Percentiles rank a stretch among this genome's conserved stretches.
Conservation (phyloP, 208 protist genomes). For the Herpetomonas tarakana region DNA sequence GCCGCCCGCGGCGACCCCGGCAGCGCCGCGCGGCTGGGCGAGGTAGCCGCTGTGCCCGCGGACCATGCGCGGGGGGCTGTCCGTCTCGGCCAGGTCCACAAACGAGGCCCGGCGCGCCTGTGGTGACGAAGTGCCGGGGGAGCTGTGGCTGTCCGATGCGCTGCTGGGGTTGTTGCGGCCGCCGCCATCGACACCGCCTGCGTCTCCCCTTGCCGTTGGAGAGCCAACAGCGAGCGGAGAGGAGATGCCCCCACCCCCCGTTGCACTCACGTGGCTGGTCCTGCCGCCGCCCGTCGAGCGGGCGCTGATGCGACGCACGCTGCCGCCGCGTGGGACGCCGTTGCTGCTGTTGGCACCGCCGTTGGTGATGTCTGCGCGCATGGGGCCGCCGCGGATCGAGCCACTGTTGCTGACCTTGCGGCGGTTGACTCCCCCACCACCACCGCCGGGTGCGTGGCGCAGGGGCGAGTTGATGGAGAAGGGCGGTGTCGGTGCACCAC, state of each 20-base stretch:
- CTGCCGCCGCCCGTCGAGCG: not conserved
- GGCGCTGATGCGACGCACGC: not conserved
- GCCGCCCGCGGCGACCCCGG: not conserved
- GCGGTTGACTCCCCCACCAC: too few relatives aligned
- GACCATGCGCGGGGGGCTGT: not conserved
- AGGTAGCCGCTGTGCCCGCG: not conserved
- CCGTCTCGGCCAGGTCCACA: not conserved
- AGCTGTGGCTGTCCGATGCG: not conserved
- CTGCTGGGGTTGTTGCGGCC: not conserved
- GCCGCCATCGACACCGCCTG: too few relatives aligned
- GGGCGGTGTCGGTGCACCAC: too few relatives aligned
- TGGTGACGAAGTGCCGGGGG: not conserved
- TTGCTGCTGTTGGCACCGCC: too few relatives aligned
- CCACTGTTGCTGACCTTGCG: too few relatives aligned
- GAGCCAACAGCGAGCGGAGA: too few relatives aligned
- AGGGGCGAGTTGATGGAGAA: too few relatives aligned
- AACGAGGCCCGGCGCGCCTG: not conserved
- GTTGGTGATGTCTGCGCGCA: not conserved
- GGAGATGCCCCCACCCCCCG: too few relatives aligned
- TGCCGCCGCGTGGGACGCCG: not conserved
- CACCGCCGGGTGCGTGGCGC: too few relatives aligned
- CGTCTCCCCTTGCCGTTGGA: too few relatives aligned
- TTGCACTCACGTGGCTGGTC: too few relatives aligned
- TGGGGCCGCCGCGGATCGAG: not conserved
- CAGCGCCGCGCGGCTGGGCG: not conserved